These are phyloP conservation scores for Colletotrichum spaethianum DNA, from an alignment of 2,329 filamentous ascomycete genomes.

Conservation along the genomic window DNA sequence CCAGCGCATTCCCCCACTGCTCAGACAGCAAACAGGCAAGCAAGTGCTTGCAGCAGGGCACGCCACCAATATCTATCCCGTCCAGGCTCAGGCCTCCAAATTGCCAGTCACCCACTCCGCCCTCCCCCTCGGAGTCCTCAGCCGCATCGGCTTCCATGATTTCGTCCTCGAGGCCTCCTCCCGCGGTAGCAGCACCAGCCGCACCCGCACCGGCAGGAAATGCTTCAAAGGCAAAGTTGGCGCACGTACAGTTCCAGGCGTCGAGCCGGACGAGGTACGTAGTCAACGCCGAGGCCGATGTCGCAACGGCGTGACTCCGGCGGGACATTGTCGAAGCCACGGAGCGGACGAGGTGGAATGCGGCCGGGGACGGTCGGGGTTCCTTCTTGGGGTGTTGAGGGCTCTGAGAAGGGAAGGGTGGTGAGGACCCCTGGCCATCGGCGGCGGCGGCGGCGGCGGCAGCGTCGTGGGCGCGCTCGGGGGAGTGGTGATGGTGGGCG, in stretches of 20 bases:
- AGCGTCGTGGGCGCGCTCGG: constrained; percentile 1
- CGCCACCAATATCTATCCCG: constrained; percentile 49
- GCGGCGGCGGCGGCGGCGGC: background rate
- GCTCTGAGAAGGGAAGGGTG: background rate
- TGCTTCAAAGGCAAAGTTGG: constrained; percentile 82
- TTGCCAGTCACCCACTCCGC: constrained; percentile 45
- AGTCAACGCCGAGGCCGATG: constrained; percentile 40
- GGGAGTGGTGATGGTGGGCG: background rate
- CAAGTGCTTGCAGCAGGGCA: constrained; percentile 87
- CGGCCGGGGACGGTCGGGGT: constrained; percentile 19
- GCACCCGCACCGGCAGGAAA: constrained; percentile 62
- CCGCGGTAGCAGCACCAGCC: background rate
- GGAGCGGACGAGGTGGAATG: constrained; percentile 77
- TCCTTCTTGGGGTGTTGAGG: constrained; percentile 1
- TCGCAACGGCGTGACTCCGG: constrained; percentile 44
- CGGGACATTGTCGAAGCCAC: constrained; percentile 54
- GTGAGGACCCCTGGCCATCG: background rate
- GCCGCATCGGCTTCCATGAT: constrained; percentile 40
- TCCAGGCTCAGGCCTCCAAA: constrained; percentile 68
- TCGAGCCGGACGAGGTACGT: constrained; percentile 79
- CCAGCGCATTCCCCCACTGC: constrained; percentile 72
- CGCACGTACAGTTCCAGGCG: constrained; percentile 93
- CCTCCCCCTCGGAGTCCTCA: constrained; percentile 25
- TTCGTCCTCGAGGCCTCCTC: background rate
- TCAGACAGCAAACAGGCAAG: constrained; percentile 85